These are phyloP conservation scores for Ceratocystis albifundus DNA, from an alignment of 2,329 filamentous ascomycete genomes.

Conservation along the genomic window DNA sequence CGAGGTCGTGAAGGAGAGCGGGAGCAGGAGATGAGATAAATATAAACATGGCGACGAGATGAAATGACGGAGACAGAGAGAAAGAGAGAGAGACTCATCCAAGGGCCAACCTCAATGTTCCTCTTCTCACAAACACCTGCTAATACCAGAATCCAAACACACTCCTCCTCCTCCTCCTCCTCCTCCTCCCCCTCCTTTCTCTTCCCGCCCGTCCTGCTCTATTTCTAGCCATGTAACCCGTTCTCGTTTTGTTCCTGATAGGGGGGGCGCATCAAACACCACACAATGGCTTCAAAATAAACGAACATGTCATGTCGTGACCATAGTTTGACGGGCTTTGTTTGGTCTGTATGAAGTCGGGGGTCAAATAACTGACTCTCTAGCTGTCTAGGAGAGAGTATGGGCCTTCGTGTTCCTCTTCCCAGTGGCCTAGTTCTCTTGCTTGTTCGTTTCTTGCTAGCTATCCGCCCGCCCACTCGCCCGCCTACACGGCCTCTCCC, in stretches of 20 bases:
- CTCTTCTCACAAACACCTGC: too few species aligned
- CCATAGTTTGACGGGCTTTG: background rate
- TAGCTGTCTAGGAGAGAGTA: too few species aligned
- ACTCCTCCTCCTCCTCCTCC: too few species aligned
- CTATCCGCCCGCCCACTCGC: background rate
- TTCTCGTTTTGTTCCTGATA: background rate
- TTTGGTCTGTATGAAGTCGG: too few species aligned
- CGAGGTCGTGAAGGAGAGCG: background rate
- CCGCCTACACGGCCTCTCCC: background rate
- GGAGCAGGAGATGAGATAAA: background rate
- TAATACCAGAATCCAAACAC: background rate
- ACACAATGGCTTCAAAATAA: conserved; percentile 5
- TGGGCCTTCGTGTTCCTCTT: background rate
- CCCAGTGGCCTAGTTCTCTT: background rate
- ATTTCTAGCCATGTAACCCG: background rate
- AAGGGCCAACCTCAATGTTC: background rate
- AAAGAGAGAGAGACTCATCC: background rate
- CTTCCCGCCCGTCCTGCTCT: background rate
- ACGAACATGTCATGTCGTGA: background rate
- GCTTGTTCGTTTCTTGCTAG: background rate
- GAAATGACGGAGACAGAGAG: background rate
- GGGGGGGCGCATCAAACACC: conserved; percentile 1
- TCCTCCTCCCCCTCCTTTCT: too few species aligned
- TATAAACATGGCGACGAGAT: background rate
- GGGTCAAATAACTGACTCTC: too few species aligned